These are phyloP conservation scores for Lepidopterella palustris DNA, from an alignment of 495 filamentous ascomycete species.

Conservation along the genomic window DNA sequence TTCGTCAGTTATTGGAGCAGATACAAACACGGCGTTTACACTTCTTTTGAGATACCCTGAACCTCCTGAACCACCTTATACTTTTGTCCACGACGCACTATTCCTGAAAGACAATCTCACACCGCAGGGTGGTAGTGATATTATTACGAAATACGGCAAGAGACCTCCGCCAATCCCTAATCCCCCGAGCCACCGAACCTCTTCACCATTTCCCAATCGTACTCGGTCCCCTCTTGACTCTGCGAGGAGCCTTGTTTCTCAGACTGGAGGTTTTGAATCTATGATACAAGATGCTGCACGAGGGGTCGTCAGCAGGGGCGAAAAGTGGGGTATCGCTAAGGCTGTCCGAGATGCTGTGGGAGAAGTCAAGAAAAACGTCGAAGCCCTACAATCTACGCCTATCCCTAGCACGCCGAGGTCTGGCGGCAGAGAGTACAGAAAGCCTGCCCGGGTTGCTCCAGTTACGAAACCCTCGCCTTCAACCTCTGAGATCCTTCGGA, in stretches of 20 bases:
- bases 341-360: constrained; percentile 83
- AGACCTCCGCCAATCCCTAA: constrained; percentile 34
- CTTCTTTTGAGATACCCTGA: constrained; percentile 76
- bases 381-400: constrained; percentile 47
- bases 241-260: constrained; percentile 49
- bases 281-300: constrained; percentile 82
- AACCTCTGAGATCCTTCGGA: constrained; percentile 16
- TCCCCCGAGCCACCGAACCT: constrained; percentile 8
- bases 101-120: constrained; percentile 75
- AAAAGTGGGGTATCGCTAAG: constrained; percentile 82
- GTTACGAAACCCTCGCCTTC: constrained; percentile 6
- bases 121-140: constrained; percentile 58
- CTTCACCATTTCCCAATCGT: constrained; percentile 20
- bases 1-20: constrained; percentile 64
- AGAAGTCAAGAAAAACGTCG: constrained; percentile 70
- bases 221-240: constrained; percentile 47
- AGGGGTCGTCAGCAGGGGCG: constrained; percentile 72
- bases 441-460: constrained; percentile 10
- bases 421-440: constrained; percentile 25
- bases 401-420: constrained; percentile 14
- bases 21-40: constrained; percentile 77
- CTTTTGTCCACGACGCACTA: constrained; percentile 81
- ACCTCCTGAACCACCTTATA: constrained; percentile 59
- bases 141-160: constrained; percentile 78
- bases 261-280: constrained; percentile 59